phyloP scores from a whole-genome alignment of 1,139 yeast genomes.

The Taiozyma sp. region DNA sequence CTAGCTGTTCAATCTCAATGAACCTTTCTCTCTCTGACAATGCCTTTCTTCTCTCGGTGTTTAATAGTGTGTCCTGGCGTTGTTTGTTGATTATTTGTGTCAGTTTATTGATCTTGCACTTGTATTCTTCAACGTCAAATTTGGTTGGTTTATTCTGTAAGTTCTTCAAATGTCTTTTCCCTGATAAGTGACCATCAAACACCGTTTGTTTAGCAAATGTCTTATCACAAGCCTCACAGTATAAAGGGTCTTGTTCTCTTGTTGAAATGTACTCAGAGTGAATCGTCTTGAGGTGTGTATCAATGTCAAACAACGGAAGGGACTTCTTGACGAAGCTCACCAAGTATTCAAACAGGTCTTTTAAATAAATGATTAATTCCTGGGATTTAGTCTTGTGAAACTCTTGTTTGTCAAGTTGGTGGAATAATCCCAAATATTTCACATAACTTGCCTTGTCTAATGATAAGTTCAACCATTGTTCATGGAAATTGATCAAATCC shows the following conservation, averaged over 20 bases:
- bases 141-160: constrained; percentile 29
- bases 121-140: constrained; percentile 10
- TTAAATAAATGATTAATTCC: constrained; percentile 32
- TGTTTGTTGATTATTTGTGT: constrained; percentile 18
- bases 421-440: constrained; percentile 45
- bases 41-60: constrained; percentile 61
- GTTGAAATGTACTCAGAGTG: constrained; percentile 29
- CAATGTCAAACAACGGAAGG: constrained; percentile 45
- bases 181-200: constrained; percentile 60
- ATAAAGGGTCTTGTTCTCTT: constrained; percentile 33
- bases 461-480: constrained; percentile 42
- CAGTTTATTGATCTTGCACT: constrained; percentile 22
- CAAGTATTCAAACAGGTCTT: constrained; percentile 46
- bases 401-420: constrained; percentile 32
- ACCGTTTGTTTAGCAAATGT: constrained; percentile 61
- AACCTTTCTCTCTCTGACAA: constrained; percentile 70
- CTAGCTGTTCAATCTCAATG: constrained; percentile 44
- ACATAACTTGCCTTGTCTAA: constrained; percentile 36
- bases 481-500: constrained; percentile 50
- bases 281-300: constrained; percentile 29
- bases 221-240: constrained; percentile 63
- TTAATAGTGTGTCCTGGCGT: constrained; percentile 46
- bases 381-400: constrained; percentile 22
- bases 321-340: constrained; percentile 38
- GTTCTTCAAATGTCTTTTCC: constrained; percentile 71